These are phyloP conservation scores for Hsuehochloa calcarea DNA, from an alignment of 176 grass and related monocot genomes.

Conservation along the genomic window DNA sequence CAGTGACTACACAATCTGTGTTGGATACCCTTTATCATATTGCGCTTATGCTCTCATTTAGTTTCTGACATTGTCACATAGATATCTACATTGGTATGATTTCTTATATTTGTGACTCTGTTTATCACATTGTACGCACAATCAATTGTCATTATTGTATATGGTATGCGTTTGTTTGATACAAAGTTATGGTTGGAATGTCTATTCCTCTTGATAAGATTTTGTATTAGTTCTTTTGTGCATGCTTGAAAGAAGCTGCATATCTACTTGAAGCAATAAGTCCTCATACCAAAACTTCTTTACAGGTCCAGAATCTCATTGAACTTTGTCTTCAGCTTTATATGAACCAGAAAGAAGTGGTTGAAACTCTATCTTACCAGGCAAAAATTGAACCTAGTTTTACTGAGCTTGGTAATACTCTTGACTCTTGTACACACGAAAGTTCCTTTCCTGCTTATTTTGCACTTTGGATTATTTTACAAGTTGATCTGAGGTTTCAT, in stretches of 20 bases:
- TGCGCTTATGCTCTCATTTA: not conserved
- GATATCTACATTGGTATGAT: conserved; percentile 1
- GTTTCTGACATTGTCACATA: not conserved
- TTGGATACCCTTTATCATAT: not conserved
- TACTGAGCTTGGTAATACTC: conserved; percentile 93
- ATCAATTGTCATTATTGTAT: not conserved
- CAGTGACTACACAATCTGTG: not conserved
- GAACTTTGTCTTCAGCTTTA: conserved; percentile 97
- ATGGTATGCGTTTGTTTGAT: not conserved
- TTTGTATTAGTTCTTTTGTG: conserved; percentile 6
- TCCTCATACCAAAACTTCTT: conserved; percentile 32
- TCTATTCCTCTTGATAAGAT: not conserved
- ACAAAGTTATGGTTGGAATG: not conserved
- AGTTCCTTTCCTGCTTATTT: not conserved
- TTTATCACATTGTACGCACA: not conserved
- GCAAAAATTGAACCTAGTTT: conserved; percentile 99
- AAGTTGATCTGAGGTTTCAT: not conserved
- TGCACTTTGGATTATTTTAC: not conserved
- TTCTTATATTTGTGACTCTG: not conserved
- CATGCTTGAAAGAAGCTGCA: not conserved
- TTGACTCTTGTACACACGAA: conserved; percentile 7
- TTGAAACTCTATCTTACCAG: conserved; percentile 67
- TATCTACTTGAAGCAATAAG: conserved; percentile 17
- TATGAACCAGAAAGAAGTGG: conserved; percentile 98
- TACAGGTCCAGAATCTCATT: conserved; percentile 98